These are phyloP conservation scores for Phytophthora capsici DNA, from an alignment of 352 stramenopile species.

Conservation along the genomic window DNA sequence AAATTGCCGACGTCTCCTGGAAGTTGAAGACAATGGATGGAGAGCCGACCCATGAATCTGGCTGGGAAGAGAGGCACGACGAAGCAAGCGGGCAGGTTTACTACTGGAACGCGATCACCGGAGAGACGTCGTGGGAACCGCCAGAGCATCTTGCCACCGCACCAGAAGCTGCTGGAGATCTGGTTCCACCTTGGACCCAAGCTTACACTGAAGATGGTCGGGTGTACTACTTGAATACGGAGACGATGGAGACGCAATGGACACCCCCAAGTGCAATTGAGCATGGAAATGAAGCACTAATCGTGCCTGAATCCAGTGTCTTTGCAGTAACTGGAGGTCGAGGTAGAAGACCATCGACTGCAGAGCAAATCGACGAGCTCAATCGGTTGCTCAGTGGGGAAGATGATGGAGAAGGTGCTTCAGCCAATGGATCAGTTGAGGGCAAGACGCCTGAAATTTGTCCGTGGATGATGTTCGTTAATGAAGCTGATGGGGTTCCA, in stretches of 20 bases:
- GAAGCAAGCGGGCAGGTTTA: constrained; percentile 48
- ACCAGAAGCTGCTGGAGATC: background rate
- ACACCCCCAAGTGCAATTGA: constrained; percentile 29
- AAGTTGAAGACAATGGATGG: constrained; percentile 22
- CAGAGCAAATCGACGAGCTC: constrained; percentile 68
- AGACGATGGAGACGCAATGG: constrained; percentile 65
- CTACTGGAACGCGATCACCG: constrained; percentile 61
- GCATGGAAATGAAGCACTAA: background rate
- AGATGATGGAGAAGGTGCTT: constrained; percentile 30
- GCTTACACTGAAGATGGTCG: constrained; percentile 46
- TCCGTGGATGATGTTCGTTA: constrained; percentile 76
- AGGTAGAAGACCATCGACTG: constrained; percentile 50
- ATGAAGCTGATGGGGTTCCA: constrained; percentile 61
- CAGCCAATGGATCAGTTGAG: background rate
- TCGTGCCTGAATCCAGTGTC: background rate
- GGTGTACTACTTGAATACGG: constrained; percentile 62
- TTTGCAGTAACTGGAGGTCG: constrained; percentile 17
- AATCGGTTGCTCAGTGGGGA: constrained; percentile 63
- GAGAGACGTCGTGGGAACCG: constrained; percentile 60
- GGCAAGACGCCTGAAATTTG: constrained; percentile 12
- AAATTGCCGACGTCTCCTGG: constrained; percentile 4
- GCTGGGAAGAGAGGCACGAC: constrained; percentile 60
- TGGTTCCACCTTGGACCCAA: constrained; percentile 46
- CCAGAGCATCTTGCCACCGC: constrained; percentile 8
- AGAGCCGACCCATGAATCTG: constrained; percentile 9